Evolutionary conservation across 139 green algal species (phyloP).

Genomic region (Pleodorina starrii): DNA sequence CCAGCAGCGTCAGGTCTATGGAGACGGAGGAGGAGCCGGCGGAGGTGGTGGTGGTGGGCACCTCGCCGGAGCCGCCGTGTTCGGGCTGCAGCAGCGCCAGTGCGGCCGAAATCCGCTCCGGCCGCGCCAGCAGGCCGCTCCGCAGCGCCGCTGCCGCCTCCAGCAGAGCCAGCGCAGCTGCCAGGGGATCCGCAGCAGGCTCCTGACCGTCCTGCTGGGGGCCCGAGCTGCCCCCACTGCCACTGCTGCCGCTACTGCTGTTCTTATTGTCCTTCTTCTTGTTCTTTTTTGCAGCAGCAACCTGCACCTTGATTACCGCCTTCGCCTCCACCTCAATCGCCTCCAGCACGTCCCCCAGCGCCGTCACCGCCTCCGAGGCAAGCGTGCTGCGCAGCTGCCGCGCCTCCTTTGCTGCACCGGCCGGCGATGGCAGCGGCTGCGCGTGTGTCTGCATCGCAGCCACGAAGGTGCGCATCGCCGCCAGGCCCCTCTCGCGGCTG

Average conservation of each 20-base stretch:
- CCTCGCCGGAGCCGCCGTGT: background rate
- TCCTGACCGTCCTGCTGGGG: background rate
- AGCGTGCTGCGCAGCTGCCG: background rate
- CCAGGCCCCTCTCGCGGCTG: background rate
- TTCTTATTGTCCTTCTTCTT: background rate
- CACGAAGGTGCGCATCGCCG: conserved; percentile 22
- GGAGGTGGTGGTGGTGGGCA: background rate
- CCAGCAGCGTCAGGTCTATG: conserved; percentile 3
- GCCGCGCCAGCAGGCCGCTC: background rate
- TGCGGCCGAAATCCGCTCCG: conserved; percentile 9
- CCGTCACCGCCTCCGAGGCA: background rate
- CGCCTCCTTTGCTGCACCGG: too few species aligned
- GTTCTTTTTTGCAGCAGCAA: background rate
- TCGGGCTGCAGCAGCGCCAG: conserved; percentile 25
- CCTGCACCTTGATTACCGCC: background rate
- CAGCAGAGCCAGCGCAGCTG: conserved; percentile 1
- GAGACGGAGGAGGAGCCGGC: background rate
- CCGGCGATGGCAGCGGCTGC: background rate
- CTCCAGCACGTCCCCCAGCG: conserved; percentile 18
- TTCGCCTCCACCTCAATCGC: conserved; percentile 22
- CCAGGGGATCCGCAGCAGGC: background rate
- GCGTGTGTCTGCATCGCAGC: background rate
- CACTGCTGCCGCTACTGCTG: background rate
- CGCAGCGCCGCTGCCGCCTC: background rate
- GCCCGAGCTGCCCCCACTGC: background rate